These are phyloP conservation scores for Rhizoctonia solani DNA, from an alignment of 1,284 basidiomycete species.

Conservation along the genomic window DNA sequence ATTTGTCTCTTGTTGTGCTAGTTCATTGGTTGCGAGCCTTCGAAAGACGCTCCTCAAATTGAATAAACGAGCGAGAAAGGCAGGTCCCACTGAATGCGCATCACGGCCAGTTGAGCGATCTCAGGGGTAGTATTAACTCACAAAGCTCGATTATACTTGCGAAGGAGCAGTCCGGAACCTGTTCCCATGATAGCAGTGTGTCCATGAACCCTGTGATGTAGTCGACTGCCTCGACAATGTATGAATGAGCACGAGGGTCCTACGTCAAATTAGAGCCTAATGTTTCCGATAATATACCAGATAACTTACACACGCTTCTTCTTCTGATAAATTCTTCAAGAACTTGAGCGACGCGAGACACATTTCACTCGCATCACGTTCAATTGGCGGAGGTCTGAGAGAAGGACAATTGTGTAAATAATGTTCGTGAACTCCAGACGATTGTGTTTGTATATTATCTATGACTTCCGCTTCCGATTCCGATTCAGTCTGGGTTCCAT, in stretches of 20 bases:
- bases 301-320: not conserved
- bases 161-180: not conserved
- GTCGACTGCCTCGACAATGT: conserved; percentile 17
- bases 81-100: not conserved
- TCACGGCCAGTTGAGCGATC: not conserved
- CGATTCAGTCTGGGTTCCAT: conserved; percentile 17
- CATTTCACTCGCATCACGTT: not conserved
- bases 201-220: conserved; percentile 14
- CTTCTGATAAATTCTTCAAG: not conserved
- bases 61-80: conserved; percentile 9
- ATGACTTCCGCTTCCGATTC: not conserved
- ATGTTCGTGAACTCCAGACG: too few species aligned
- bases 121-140: not conserved
- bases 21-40: not conserved
- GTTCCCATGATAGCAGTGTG: not conserved
- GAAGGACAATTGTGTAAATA: too few species aligned
- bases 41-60: conserved; percentile 3
- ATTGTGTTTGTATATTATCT: not conserved
- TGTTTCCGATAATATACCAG: not conserved
- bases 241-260: not conserved
- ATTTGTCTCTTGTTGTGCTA: not conserved
- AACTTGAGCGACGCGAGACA: conserved; percentile 1
- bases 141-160: not conserved
- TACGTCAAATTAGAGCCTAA: not conserved
- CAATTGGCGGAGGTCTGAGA: not conserved